phyloP scores from a whole-genome alignment of 108 stramenopile genomes.

The Cyclostephanos tholiformis region DNA sequence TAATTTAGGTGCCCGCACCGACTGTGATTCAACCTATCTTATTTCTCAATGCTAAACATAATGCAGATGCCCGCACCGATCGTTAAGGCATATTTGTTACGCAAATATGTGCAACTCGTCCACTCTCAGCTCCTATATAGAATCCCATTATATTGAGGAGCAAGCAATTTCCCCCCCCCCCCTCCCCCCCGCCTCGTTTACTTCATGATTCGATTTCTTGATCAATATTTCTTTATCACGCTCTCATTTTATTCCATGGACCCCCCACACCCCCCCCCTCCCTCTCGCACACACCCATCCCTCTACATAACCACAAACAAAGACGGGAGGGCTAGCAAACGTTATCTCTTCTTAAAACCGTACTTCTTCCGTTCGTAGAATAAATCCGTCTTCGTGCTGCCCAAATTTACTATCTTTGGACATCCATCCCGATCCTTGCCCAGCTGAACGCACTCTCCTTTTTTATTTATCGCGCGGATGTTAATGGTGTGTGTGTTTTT shows the following conservation, averaged over 20 bases:
- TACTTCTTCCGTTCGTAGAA: constrained; percentile 99
- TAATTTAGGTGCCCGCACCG: too few species aligned
- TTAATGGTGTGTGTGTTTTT: background rate
- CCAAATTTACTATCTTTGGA: constrained; percentile 99
- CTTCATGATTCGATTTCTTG: background rate
- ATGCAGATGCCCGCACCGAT: too few species aligned
- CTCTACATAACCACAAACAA: background rate
- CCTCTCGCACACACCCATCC: background rate
- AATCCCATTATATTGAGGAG: background rate
- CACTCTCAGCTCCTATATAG: background rate
- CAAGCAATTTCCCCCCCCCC: background rate
- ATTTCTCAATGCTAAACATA: too few species aligned
- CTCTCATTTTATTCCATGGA: background rate
- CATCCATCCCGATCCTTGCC: constrained; percentile 99
- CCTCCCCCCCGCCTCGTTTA: background rate
- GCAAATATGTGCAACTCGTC: too few species aligned
- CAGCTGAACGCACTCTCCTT: constrained; percentile 79
- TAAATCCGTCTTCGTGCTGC: constrained; percentile 93
- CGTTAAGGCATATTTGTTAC: too few species aligned
- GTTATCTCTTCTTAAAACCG: constrained; percentile 88
- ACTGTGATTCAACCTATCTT: too few species aligned
- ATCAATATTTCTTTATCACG: background rate
- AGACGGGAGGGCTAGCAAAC: background rate
- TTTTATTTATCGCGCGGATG: background rate
- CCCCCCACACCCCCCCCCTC: background rate